Conservation (phyloP, 768 basidiomycete genomes). For the Mycena olivaceomarginata region DNA sequence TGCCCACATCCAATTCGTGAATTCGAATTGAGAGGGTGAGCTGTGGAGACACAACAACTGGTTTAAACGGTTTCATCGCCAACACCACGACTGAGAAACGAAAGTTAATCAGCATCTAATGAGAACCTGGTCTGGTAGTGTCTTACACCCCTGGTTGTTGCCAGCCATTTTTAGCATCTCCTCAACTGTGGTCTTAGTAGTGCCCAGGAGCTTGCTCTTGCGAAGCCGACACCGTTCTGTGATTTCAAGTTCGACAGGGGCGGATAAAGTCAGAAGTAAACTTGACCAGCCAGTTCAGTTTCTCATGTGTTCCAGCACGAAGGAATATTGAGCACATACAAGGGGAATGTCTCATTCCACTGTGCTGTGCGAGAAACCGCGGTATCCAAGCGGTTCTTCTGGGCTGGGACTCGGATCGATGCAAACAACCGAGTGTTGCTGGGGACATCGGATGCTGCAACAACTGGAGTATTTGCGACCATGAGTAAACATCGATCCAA, state of each 20-base stretch:
- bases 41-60: not conserved
- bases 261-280: not conserved
- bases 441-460: too few relatives aligned
- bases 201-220: not conserved
- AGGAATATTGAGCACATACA: not conserved
- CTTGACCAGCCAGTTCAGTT: not conserved
- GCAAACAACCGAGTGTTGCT: too few relatives aligned
- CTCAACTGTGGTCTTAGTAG: not conserved
- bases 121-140: too few relatives aligned
- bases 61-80: not conserved
- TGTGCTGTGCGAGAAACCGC: not conserved
- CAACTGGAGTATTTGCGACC: too few relatives aligned
- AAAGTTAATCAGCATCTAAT: not conserved
- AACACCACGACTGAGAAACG: not conserved
- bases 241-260: slow-evolving; percentile 5
- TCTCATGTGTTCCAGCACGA: too few relatives aligned
- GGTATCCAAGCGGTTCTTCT: too few relatives aligned
- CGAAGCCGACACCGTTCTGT: not conserved
- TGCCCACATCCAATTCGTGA: not conserved
- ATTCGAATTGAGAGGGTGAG: slow-evolving; percentile 4
- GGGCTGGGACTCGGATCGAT: too few relatives aligned
- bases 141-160: too few relatives aligned
- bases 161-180: slow-evolving; percentile 7
- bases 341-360: not conserved
- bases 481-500: too few relatives aligned